Base-by-base conservation (phyloP, 805 yeast species). In the Wickerhamomyces queroliae region DNA sequence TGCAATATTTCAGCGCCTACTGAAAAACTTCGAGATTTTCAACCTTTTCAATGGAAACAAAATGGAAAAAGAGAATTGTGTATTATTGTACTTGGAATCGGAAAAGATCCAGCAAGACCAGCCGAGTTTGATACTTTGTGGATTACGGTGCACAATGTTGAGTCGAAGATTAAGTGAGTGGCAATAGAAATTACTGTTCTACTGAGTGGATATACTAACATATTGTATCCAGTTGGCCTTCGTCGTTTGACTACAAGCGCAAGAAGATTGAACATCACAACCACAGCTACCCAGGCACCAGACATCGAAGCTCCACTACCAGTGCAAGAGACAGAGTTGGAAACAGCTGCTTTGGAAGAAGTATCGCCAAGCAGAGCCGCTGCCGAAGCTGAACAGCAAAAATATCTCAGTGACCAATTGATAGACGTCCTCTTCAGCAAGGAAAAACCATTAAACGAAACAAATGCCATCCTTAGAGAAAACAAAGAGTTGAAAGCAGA, bases 81-180 rank as follows among this genome's bases (percentile, higher is more conserved):
- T n/a, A 23, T 11, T 23, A 23, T 8, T 8, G 25, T 8, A 23
- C 25, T 23, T 23, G 25, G 25, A 23, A 8, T 8, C 11, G 8
- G 10, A 23, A 11, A 23, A 23, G 25, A 11, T 23, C 11, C 25
- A 23, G 25, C 25, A 23, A 23, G 25, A 23, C 25, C 8, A 8
- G 11, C 8, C 25, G 25, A 8, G 11, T 25, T 7, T n/a, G n/a
- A n/a, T n/a, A n/a, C n/a, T n/a, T n/a, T n/a, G n/a, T n/a, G n/a
- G n/a, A n/a, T n/a, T n/a, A n/a, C n/a, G n/a, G n/a, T n/a, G 17
- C 18, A 27, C 12, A 22, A n/a, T 30, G 12, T 25, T 7, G 28
- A 30, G 22, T 30, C 21, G 33, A 30, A 19, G 33, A 19, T 22
- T 30, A 30, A 30, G 33, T 30, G 15, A 30, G 33, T 30, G 19